Evolutionary conservation across 345 rosid species (phyloP), one percentile per base, ranked within the genome.

Genomic region (Noccaea bulbosa): DNA sequence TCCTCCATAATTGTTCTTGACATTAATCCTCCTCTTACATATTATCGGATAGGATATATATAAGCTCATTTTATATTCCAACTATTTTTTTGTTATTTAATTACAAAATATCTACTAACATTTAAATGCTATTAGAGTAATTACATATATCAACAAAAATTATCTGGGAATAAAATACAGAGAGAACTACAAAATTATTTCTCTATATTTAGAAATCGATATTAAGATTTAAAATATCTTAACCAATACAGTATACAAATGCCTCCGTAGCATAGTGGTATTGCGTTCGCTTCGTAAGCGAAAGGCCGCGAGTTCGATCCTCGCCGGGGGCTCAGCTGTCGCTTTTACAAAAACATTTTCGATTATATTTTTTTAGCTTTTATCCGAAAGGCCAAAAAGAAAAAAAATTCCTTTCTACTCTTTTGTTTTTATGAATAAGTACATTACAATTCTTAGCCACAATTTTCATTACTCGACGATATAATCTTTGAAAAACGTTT

Each of bases 251-350:
- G 2, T 27, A 27, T 27, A 0, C 10, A 47, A 50, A 30, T 6
- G 89, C 88, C 86, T 88, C 80, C 83, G 87, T 91, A 91, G 96
- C 97, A 93, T 91, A 88, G 97, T 93, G 98, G 98, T 84, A 88
- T 90, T 91, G 98, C 91, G 96, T 93, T 93, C 95, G 92, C 97
- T 91, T 91, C 95, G 96, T 93, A 93, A 93, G 97, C 88, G 94
- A 93, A 89, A 89, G 98, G 94, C 80, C 98, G 92, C 86, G 97
- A 93, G 96, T 89, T 93, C 96, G 96, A 93, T 88, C 88, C 90
- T 88, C 91, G 84, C 83, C 81, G 88, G 75, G 83, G 84, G 88
- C 88, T 83, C 14, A 5, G 2, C 9, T 9, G 0, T 1, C 10
- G 2, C 20, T 49, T 20, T 3, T 20, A 24, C 27, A 24, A 0